Conservation (phyloP, 305 asterid species). For the Fraxinus dipetala region DNA sequence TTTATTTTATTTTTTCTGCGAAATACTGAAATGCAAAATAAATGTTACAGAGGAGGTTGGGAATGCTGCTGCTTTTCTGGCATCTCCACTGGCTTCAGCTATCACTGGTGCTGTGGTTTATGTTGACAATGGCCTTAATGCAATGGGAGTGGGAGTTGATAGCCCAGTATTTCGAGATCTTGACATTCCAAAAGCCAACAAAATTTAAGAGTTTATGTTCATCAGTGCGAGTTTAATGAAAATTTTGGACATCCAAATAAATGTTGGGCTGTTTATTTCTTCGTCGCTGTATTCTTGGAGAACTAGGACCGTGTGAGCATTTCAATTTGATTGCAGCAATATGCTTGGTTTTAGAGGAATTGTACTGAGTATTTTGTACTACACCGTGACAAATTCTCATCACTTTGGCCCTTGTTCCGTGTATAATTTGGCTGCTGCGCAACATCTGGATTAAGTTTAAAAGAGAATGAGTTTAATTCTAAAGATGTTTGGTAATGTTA, state of each 20-base stretch:
- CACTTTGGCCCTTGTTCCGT: background rate
- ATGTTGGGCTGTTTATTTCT: slow-evolving; percentile 18
- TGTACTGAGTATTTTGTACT: background rate
- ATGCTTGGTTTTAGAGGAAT: slow-evolving; percentile 17
- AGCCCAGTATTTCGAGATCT: slow-evolving; percentile 72
- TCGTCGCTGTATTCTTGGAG: slow-evolving; percentile 15
- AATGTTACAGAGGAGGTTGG: slow-evolving; percentile 80
- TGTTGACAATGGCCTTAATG: slow-evolving; percentile 79
- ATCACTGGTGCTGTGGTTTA: slow-evolving; percentile 75
- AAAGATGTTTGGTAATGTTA: background rate
- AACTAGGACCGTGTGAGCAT: background rate
- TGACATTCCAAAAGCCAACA: slow-evolving; percentile 57
- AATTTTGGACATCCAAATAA: slow-evolving; percentile 37
- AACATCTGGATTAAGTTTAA: too few species aligned
- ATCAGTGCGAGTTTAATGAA: slow-evolving; percentile 13
- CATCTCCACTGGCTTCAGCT: slow-evolving; percentile 87
- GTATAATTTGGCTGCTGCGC: too few species aligned
- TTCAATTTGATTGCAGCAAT: slow-evolving; percentile 10
- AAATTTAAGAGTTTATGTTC: slow-evolving; percentile 31
- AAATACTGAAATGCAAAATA: background rate
- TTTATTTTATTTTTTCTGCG: background rate
- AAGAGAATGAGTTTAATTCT: background rate
- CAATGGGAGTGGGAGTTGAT: slow-evolving; percentile 90
- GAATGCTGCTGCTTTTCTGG: slow-evolving; percentile 82
- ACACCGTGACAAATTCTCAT: background rate